Base-by-base conservation (phyloP, 768 basidiomycete species). In the Boletales sp. region DNA sequence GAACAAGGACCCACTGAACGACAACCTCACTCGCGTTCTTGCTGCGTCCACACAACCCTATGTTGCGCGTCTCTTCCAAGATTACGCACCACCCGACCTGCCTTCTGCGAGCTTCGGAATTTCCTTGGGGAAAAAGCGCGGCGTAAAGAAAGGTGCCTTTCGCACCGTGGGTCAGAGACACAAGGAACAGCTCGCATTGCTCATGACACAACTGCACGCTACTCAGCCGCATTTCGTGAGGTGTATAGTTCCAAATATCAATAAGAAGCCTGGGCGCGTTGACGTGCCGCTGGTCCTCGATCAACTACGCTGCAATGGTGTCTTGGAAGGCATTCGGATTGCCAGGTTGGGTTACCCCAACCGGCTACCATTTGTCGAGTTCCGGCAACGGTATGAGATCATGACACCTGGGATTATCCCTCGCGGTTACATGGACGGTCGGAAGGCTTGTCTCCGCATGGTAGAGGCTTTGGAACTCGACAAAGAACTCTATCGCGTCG, bases 181-280 rank as follows among this genome's bases (percentile, higher is more conserved):
- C 71, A 95, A 90, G 62, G 95, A 98, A 65, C 96, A 98, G 64
- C 80, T 99, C 8, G 75, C 86, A 9, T 88, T 89, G 59, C 77
- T 99, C 45, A 95, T 99, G 91, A 66, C 72, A 3, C 96, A 98
- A 61, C 77, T 99, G 11, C 83, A 88, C 49, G 82, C 91, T 2
- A 99, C 96, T 0, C 94, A 97, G 59, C 96, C 96, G 1, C 96
- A 99, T 67, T 99, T 99, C 68, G 90, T 99, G 12, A 81, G 96
- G 21, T 99, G 96, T 63, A 99, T 99, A 59, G 95, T 99, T 2
- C 96, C 96, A 2, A 99, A 99, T 60, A 73, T 78, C 17, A 74
- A 83, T 70, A 98, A 98, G 77, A 90, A 89, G 62, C 92, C 96
- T 0, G 89, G 88, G 7, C 81, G 88, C 39, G 79, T 99, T 55